phyloP scores from a whole-genome alignment of 2,329 filamentous ascomycete genomes.

The Teratosphaeria destructans region DNA sequence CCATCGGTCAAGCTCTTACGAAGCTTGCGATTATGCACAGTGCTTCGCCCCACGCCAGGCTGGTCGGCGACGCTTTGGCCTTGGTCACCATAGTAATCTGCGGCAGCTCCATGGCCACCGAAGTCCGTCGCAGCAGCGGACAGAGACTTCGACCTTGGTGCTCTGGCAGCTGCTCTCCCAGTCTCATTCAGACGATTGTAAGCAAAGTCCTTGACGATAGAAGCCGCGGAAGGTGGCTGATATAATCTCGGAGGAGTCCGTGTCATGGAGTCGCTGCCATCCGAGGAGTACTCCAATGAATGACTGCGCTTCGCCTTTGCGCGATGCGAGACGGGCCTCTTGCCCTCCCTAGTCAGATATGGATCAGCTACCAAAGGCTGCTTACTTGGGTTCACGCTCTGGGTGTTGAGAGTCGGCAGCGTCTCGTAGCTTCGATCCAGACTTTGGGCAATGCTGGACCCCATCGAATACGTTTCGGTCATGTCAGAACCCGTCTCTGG shows the following conservation, averaged over 20 bases:
- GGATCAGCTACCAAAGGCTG: slow-evolving; percentile 8
- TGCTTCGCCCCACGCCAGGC: slow-evolving; percentile 43
- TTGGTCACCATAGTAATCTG: slow-evolving; percentile 51
- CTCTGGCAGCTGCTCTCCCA: neutral
- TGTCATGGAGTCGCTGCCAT: slow-evolving; percentile 12
- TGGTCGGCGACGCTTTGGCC: slow-evolving; percentile 49
- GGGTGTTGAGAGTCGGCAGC: slow-evolving; percentile 11
- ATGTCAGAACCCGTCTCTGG: slow-evolving; percentile 1
- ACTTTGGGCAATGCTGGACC: neutral
- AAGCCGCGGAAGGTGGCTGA: slow-evolving; percentile 19
- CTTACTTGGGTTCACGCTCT: slow-evolving; percentile 6
- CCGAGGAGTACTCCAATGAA: neutral
- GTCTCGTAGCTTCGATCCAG: slow-evolving; percentile 3
- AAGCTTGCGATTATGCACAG: neutral
- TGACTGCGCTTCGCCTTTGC: neutral
- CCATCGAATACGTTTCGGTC: neutral
- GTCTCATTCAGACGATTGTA: slow-evolving; percentile 9
- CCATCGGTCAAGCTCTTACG: neutral
- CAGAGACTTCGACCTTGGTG: neutral
- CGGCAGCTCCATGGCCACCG: slow-evolving; percentile 40
- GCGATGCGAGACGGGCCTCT: slow-evolving; percentile 1
- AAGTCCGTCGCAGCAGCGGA: neutral
- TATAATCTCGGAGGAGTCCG: slow-evolving; percentile 21
- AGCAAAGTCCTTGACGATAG: slow-evolving; percentile 24
- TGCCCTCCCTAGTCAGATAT: slow-evolving; percentile 4